phyloP scores from a whole-genome alignment of 306 rosid species.

The Betula pendula region DNA sequence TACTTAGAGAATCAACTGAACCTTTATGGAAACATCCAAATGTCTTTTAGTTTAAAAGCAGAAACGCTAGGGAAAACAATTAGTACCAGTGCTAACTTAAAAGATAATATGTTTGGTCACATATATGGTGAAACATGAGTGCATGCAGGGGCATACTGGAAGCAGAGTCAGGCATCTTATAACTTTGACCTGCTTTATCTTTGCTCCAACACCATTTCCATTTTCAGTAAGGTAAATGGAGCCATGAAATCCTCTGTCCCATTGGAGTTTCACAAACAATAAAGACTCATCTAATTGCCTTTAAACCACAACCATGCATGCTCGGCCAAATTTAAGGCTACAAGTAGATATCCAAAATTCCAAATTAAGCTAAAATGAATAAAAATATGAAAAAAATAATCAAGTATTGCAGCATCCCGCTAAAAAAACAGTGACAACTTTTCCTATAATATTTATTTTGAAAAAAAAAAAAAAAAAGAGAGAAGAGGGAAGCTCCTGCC shows the following conservation, averaged over 20 bases:
- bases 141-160: not conserved
- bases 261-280: not conserved
- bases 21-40: not conserved
- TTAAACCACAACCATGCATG: not conserved
- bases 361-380: not conserved
- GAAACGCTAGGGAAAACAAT: not conserved
- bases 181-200: not conserved
- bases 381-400: too few relatives aligned
- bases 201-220: not conserved
- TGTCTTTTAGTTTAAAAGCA: not conserved
- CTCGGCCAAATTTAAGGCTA: not conserved
- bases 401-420: not conserved
- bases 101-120: not conserved
- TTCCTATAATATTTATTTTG: too few relatives aligned
- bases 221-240: not conserved
- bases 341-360: not conserved
- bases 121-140: not conserved
- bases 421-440: too few relatives aligned
- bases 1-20: constrained; percentile 3
- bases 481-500: not conserved
- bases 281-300: not conserved
- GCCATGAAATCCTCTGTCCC: not conserved
- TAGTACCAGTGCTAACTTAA: not conserved
- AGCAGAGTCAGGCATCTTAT: not conserved
- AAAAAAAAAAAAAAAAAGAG: too few relatives aligned